A percentile compares a stretch with the other conserved stretches of the same genome.
Conservation (phyloP, 2,329 filamentous ascomycete genomes). For the Scedosporium aurantiacum region DNA sequence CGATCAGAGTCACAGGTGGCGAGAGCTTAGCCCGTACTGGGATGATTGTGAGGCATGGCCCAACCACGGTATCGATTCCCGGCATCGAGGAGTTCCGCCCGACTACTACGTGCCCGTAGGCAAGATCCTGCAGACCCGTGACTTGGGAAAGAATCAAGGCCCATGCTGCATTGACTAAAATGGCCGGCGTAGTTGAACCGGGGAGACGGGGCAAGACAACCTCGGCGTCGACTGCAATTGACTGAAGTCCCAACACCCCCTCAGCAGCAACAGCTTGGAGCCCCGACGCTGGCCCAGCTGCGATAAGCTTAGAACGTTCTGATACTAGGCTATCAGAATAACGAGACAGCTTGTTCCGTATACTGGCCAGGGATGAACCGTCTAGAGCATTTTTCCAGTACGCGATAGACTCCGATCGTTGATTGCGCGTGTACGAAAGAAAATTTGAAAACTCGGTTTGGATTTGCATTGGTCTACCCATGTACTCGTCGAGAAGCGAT, state of each 20-base stretch:
- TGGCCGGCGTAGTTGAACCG: conserved; percentile 18
- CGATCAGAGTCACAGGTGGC: too few relatives aligned
- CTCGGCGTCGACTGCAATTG: conserved; percentile 6
- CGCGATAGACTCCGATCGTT: conserved; percentile 16
- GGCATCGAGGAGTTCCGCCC: conserved; percentile 25
- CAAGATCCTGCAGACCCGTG: conserved; percentile 24
- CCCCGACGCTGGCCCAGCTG: too few relatives aligned
- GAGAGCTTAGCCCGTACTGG: conserved; percentile 25
- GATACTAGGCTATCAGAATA: too few relatives aligned
- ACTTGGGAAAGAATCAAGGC: conserved; percentile 25
- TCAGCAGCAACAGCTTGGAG: too few relatives aligned
- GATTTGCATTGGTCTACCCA: conserved; percentile 18
- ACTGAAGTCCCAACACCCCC: too few relatives aligned
- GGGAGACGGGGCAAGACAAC: conserved; percentile 7
- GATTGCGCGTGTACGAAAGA: conserved; percentile 17
- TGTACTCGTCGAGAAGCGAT: conserved; percentile 25
- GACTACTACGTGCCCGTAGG: conserved; percentile 29
- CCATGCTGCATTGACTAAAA: conserved; percentile 34
- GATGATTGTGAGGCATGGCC: conserved; percentile 29
- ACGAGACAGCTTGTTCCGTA: too few relatives aligned
- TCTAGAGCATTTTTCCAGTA: conserved; percentile 34
- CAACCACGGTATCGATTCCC: conserved; percentile 16
- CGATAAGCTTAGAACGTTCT: too few relatives aligned
- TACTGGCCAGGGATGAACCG: conserved; percentile 17
- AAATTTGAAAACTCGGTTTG: conserved; percentile 16